phyloP scores from a whole-genome alignment of 2,329 filamentous ascomycete genomes.

The Pseudopyricularia javanii region DNA sequence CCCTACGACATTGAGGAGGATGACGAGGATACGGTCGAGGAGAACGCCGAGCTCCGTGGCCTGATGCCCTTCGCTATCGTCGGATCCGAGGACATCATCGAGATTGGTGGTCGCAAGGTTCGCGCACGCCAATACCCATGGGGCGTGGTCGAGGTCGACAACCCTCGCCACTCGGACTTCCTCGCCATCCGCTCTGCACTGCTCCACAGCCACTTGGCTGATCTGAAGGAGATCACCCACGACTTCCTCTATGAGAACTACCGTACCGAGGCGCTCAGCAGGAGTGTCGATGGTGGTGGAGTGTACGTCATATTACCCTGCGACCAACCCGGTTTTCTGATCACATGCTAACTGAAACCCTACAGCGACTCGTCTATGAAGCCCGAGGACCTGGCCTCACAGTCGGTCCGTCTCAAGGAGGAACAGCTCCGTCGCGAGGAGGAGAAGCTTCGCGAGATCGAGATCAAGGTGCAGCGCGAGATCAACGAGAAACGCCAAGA shows the following conservation, averaged over 20 bases:
- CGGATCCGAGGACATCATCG: slow-evolving; percentile 87
- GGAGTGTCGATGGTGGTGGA: slow-evolving; percentile 91
- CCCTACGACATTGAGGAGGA: slow-evolving; percentile 99
- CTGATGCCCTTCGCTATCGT: slow-evolving; percentile 99
- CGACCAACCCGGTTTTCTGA: background rate
- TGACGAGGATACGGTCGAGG: slow-evolving; percentile 97
- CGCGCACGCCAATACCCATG: slow-evolving; percentile 96
- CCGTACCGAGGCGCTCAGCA: slow-evolving; percentile 99
- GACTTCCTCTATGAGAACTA: slow-evolving; percentile 99
- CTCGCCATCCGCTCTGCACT: slow-evolving; percentile 92
- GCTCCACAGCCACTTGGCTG: slow-evolving; percentile 92
- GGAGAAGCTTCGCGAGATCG: slow-evolving; percentile 99
- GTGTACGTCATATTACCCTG: slow-evolving; percentile 50
- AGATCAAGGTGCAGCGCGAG: slow-evolving; percentile 98
- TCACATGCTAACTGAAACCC: background rate
- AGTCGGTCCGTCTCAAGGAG: slow-evolving; percentile 98
- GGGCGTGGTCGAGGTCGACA: slow-evolving; percentile 98
- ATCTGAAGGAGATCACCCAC: slow-evolving; percentile 98
- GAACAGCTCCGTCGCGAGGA: slow-evolving; percentile 98
- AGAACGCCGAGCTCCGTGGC: slow-evolving; percentile 93
- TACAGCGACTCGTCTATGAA: slow-evolving; percentile 81
- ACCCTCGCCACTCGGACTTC: slow-evolving; percentile 98
- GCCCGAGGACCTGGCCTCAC: slow-evolving; percentile 90
- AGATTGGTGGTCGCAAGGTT: slow-evolving; percentile 85
- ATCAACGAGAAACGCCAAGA: slow-evolving; percentile 99